These are phyloP conservation scores for Solanum hybrid DNA, from an alignment of 305 asterid genomes.

Conservation along the genomic window DNA sequence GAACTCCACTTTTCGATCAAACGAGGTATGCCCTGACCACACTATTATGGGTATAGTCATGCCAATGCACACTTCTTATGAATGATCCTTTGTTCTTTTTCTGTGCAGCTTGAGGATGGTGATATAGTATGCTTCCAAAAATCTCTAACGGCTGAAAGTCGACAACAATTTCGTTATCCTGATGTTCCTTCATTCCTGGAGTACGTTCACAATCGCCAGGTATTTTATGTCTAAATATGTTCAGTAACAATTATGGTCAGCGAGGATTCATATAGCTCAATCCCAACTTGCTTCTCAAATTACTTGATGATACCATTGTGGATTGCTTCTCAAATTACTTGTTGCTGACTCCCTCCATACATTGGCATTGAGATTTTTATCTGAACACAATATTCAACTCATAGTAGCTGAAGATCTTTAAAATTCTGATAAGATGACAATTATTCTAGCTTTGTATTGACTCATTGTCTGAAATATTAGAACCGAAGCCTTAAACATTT, in stretches of 20 bases:
- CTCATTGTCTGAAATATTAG: neutral
- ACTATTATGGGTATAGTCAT: neutral
- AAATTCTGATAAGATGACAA: neutral
- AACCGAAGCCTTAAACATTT: neutral
- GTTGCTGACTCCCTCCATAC: neutral
- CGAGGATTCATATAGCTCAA: neutral
- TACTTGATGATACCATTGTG: neutral
- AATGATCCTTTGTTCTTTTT: neutral
- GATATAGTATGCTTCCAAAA: conserved; percentile 20
- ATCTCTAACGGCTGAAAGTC: conserved; percentile 1
- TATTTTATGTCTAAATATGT: neutral
- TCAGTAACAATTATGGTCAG: neutral
- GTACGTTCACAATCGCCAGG: conserved; percentile 13
- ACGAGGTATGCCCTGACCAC: conserved; percentile 13
- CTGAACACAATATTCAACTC: neutral
- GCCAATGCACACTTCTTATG: neutral
- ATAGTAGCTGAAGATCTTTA: neutral
- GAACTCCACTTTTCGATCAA: conserved; percentile 16
- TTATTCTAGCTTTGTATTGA: neutral
- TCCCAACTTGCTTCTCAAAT: neutral
- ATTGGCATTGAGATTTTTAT: neutral
- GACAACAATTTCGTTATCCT: conserved; percentile 1
- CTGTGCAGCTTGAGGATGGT: conserved; percentile 13
- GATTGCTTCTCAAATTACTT: neutral
- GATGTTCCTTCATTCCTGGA: conserved; percentile 17